phyloP scores from a whole-genome alignment of 2,329 filamentous ascomycete species.

The Peltaster fructicola region DNA sequence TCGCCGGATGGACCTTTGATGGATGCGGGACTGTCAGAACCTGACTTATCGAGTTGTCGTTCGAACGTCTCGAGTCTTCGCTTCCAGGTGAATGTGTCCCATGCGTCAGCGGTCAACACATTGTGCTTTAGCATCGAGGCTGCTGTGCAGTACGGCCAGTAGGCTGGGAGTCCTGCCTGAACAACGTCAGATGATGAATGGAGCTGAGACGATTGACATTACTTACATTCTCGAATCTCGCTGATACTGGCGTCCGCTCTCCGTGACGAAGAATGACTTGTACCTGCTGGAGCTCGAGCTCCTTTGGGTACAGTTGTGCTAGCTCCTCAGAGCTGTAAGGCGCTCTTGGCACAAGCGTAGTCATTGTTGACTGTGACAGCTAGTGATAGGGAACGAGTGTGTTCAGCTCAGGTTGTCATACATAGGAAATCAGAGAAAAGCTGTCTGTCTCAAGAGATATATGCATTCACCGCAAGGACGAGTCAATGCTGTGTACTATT shows the following conservation, averaged over 20 bases:
- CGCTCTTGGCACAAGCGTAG: slow-evolving; percentile 53
- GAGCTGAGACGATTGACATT: slow-evolving; percentile 26
- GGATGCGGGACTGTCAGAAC: slow-evolving; percentile 34
- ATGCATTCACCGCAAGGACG: slow-evolving; percentile 1
- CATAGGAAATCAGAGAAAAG: not conserved
- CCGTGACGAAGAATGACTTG: slow-evolving; percentile 47
- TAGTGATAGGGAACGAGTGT: not conserved
- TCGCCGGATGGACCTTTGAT: slow-evolving; percentile 50
- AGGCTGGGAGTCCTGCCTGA: slow-evolving; percentile 18
- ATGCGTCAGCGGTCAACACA: slow-evolving; percentile 36
- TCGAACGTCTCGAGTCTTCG: slow-evolving; percentile 66
- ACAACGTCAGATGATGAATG: slow-evolving; percentile 1
- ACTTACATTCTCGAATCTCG: slow-evolving; percentile 59
- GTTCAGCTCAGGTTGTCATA: not conserved
- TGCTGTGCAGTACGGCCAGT: slow-evolving; percentile 83
- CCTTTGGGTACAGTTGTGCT: slow-evolving; percentile 58
- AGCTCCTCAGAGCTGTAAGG: slow-evolving; percentile 74
- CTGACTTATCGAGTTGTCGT: slow-evolving; percentile 35
- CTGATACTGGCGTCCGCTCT: slow-evolving; percentile 65
- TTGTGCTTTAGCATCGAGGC: slow-evolving; percentile 52
- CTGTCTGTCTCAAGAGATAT: not conserved
- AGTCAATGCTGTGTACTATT: not conserved
- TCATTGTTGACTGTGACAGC: slow-evolving; percentile 38
- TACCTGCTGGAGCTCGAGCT: slow-evolving; percentile 70
- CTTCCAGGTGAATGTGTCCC: slow-evolving; percentile 44